Percentiles rank a stretch among this genome's conserved stretches.
Evolutionary conservation across 805 yeast species (phyloP).

Genomic region (Lipomyces oligophaga): DNA sequence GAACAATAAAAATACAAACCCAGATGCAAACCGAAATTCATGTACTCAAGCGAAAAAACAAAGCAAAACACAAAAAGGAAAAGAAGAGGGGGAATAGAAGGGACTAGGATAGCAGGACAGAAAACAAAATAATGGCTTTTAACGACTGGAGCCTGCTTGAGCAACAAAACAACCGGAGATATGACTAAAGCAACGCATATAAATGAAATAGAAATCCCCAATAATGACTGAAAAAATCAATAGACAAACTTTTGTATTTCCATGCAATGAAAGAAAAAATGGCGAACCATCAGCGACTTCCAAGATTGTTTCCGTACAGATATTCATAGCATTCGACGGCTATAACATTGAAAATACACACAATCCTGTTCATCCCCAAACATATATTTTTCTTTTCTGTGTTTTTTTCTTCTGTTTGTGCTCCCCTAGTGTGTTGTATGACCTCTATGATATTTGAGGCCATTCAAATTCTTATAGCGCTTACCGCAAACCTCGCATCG

Average conservation of each 20-base stretch:
- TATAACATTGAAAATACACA: slow-evolving; percentile 1
- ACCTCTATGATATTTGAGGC: slow-evolving; percentile 94
- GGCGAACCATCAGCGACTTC: no score
- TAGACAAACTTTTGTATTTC: slow-evolving; percentile 23
- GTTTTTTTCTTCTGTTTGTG: no score
- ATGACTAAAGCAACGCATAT: not conserved
- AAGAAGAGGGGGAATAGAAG: not conserved
- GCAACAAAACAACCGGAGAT: slow-evolving; percentile 1
- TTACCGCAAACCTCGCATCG: slow-evolving; percentile 98
- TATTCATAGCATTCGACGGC: no score
- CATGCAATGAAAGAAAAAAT: slow-evolving; percentile 6
- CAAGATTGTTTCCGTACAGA: no score
- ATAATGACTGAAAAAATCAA: no score
- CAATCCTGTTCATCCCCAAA: slow-evolving; percentile 3
- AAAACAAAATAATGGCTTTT: not conserved
- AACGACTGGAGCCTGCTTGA: slow-evolving; percentile 3
- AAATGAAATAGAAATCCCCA: no score
- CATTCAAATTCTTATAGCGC: slow-evolving; percentile 91
- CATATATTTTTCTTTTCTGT: not conserved
- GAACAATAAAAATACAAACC: slow-evolving; percentile 22
- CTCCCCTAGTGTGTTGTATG: slow-evolving; percentile 89
- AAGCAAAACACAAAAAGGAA: not conserved
- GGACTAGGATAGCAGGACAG: not conserved
- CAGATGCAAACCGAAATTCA: slow-evolving; percentile 19
- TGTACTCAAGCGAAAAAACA: slow-evolving; percentile 4